Evolutionary conservation across 306 rosid species (phyloP), one percentile per base, ranked within the genome.

Genomic region (Medicago lupulina): DNA sequence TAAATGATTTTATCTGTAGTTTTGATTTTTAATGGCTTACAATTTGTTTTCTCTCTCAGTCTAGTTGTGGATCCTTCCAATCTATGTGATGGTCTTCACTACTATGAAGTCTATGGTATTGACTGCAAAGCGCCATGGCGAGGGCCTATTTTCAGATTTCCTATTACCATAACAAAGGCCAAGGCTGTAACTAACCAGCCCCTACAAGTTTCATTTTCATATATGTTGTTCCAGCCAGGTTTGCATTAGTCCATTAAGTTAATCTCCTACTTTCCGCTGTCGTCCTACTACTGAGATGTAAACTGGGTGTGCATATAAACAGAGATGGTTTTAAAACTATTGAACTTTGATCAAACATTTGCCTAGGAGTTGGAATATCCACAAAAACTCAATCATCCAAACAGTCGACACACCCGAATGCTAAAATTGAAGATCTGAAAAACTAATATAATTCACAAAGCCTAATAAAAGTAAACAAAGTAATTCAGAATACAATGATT

Each of bases 81-180:
- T 80, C 92, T 95, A 62, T 53, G 86, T 63, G 92, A 90, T 76
- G 97, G 98, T 71, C 88, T 95, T 78, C 98, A 95, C 85, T 95
- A 88, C 79, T 88, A 77, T 79, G 98, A 95, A 88, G 83, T 95
- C 71, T 87, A 81, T 83, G 98, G 96, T 46, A 68, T 92, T 82
- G 97, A 95, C 74, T 92, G 93, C 88, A 95, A 95, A 72, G 97
- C 97, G 78, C 97, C 97, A 68, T 89, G 97, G 97, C 97, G 96
- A 13, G 98, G 98, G n/a, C 97, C 98, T 57, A 88, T 95, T 39
- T 95, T 95, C 85, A 87, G 97, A 86, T 84, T 95, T 76, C 98
- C 98, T 8, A 81, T 95, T 64, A 95, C 97, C 59, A 85, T 95
- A 80, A 90, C 93, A 70, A 95, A 92, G 88, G 89, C 98, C 74